These are phyloP conservation scores for Camellia lanceoleosa DNA, from an alignment of 148 eudicot genomes.

Conservation along the genomic window DNA sequence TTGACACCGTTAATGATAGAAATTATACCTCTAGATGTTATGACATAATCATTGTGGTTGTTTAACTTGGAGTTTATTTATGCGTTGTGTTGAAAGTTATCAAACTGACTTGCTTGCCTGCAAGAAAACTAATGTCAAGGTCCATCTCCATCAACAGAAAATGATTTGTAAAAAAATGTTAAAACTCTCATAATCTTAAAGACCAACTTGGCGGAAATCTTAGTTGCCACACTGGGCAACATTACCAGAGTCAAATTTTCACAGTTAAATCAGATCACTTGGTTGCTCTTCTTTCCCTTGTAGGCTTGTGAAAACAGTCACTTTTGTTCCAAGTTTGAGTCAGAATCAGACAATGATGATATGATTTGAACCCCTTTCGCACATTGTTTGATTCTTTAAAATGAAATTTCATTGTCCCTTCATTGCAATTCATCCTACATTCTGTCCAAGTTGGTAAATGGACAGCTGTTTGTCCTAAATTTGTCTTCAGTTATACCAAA, in stretches of 20 bases:
- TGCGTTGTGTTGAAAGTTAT: background rate
- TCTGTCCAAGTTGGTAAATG: background rate
- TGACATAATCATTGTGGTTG: background rate
- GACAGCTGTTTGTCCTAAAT: background rate
- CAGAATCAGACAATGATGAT: constrained; percentile 1
- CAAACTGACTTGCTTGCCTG: no score
- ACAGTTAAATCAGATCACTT: background rate
- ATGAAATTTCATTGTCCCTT: background rate
- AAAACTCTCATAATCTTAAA: constrained; percentile 3
- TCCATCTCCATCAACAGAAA: background rate
- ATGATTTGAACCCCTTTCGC: background rate
- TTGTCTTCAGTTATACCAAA: background rate
- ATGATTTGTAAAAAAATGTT: background rate
- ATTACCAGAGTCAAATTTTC: background rate
- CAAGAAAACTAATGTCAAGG: no score
- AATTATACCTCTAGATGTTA: background rate
- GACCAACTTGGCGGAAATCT: background rate
- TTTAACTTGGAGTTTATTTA: background rate
- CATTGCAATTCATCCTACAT: constrained; percentile 3
- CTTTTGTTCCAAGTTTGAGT: background rate
- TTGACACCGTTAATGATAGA: background rate
- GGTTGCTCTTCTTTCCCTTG: background rate
- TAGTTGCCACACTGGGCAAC: background rate
- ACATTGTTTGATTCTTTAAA: background rate
- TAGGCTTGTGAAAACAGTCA: background rate